Evolutionary conservation across 192 early-diverging fungal genomes (phyloP), one percentile per base, ranked within the genome.

Genomic region (Lunasporangiospora selenospora): DNA sequence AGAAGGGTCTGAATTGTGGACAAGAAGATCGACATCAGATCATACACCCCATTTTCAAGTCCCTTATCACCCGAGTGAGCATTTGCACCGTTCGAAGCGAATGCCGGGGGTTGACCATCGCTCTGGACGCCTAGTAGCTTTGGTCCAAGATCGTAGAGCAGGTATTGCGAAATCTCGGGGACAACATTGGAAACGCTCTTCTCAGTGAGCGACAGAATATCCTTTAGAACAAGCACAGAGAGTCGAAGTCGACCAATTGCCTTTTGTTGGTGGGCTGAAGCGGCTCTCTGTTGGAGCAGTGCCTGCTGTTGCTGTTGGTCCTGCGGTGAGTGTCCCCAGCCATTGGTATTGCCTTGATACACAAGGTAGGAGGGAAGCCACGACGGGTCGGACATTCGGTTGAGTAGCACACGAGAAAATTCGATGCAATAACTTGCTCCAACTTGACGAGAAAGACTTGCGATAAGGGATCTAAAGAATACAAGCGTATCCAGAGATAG

Each of bases 401-500:
- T 61, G 42, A 73, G 58, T 21, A 73, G 49, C 3, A 61, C 59
- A 13, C 60, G 60, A 18, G 69, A 54, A 53, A 73, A 58, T 33
- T 55, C 46, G 29, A 73, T 42, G 18, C 69, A 57, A n/a, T 58
- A 39, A 27, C 41, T 40, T 31, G 30, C 52, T 9, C 69, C 59
- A 16, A 62, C 32, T 27, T 63, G 60, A 1, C 60, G 53, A 41
- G 57, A 53, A 8, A 73, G 41, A 11, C 53, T 42, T 19, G 49
- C 63, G 40, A 73, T 41, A 21, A 52, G 37, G 12, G 53, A 32
- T 12, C 36, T 62, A 31, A 62, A 73, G 42, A 63, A 63, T n/a
- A 41, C 27, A 0, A 73, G 42, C 32, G 58, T 57, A 39, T 73
- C 61, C 29, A 73, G 62, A 8, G 59, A 62, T 9, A 73, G 29